Conservation (phyloP, 2,329 filamentous ascomycete genomes). For the Aspergillus oerlinghausenensis region DNA sequence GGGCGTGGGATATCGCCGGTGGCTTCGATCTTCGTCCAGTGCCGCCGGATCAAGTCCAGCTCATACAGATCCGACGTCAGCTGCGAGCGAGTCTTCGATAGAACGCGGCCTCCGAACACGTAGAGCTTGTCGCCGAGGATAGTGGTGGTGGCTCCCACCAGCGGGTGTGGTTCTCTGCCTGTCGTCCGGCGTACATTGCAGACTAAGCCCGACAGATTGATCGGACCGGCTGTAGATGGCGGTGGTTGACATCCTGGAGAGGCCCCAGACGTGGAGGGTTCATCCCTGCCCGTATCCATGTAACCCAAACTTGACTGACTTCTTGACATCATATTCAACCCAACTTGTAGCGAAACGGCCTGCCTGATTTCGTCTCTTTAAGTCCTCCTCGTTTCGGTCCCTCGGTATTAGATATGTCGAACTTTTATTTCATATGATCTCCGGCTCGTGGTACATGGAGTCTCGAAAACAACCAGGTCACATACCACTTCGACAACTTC, state of each 20-base stretch:
- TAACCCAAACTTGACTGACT: conserved; percentile 38
- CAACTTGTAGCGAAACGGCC: neutral
- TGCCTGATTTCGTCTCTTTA: neutral
- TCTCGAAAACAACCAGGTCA: neutral
- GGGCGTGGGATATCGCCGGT: conserved; percentile 82
- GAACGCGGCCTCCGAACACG: conserved; percentile 85
- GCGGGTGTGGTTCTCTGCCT: conserved; percentile 80
- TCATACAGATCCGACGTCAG: conserved; percentile 91
- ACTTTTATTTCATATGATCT: neutral
- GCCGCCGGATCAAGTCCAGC: conserved; percentile 80
- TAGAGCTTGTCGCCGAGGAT: conserved; percentile 94
- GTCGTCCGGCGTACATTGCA: conserved; percentile 77
- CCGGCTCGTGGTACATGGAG: neutral
- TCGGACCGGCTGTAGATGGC: conserved; percentile 40
- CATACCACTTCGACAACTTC: neutral
- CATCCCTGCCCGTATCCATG: conserved; percentile 29
- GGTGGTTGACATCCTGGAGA: conserved; percentile 28
- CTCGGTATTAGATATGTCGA: neutral
- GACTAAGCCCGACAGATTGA: conserved; percentile 61
- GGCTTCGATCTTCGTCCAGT: conserved; percentile 88
- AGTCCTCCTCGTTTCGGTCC: neutral
- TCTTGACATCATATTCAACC: conserved; percentile 32
- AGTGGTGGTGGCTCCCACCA: conserved; percentile 93
- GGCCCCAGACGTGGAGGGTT: conserved; percentile 23
- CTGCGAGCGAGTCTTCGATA: conserved; percentile 78